phyloP scores from a whole-genome alignment of 1,139 yeast species.

The Suhomyces terraborum region DNA sequence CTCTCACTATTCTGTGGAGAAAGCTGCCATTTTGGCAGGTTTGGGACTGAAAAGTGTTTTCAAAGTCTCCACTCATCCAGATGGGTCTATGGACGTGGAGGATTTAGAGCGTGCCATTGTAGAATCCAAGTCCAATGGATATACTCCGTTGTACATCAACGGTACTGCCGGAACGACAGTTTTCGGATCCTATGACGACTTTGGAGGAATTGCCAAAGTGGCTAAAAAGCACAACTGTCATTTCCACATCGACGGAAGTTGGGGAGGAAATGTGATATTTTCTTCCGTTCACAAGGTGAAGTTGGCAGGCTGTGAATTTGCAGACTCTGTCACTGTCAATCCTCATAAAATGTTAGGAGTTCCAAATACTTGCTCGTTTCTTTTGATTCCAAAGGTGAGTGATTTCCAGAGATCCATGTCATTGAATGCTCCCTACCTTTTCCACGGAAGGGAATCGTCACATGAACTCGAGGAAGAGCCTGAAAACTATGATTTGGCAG shows the following conservation, averaged over 20 bases:
- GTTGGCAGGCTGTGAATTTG: constrained; percentile 62
- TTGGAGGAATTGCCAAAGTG: constrained; percentile 54
- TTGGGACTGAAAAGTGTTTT: constrained; percentile 65
- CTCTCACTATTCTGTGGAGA: constrained; percentile 80
- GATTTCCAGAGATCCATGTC: constrained; percentile 74
- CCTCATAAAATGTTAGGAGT: constrained; percentile 94
- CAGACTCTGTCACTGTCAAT: constrained; percentile 79
- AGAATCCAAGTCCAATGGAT: constrained; percentile 51
- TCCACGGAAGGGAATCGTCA: constrained; percentile 59
- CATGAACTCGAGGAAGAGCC: constrained; percentile 38
- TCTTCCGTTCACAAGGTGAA: constrained; percentile 50
- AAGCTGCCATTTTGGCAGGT: constrained; percentile 79
- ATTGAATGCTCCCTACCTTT: constrained; percentile 75
- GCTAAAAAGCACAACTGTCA: constrained; percentile 60
- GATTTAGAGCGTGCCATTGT: constrained; percentile 51
- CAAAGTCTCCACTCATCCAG: constrained; percentile 55
- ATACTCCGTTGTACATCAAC: constrained; percentile 72
- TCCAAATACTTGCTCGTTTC: constrained; percentile 82
- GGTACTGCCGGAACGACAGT: constrained; percentile 93
- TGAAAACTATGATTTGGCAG: constrained; percentile 78
- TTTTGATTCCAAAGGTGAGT: constrained; percentile 68
- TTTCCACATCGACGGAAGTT: constrained; percentile 87
- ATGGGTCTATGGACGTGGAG: constrained; percentile 58
- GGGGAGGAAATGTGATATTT: constrained; percentile 88
- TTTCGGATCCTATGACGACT: constrained; percentile 78